Evolutionary conservation across 257 asterid species (phyloP).

Genomic region (Solanum paucissectum): DNA sequence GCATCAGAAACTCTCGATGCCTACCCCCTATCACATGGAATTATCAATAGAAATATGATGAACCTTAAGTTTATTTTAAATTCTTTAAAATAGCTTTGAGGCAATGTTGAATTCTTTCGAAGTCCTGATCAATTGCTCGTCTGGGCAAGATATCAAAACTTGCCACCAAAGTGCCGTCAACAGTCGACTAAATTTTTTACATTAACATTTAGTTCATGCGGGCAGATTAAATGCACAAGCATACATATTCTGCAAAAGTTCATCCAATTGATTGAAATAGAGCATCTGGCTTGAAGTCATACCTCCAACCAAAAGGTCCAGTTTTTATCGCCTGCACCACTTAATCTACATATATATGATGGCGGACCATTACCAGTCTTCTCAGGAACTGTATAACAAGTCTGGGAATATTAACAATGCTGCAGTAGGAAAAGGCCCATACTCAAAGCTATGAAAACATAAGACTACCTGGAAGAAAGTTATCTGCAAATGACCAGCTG

Average conservation of each 20-base stretch:
- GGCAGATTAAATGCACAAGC: neutral
- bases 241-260: neutral
- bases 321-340: slow-evolving; percentile 64
- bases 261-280: neutral
- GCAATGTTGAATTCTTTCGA: neutral
- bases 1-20: neutral
- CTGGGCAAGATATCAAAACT: neutral
- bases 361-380: slow-evolving; percentile 54
- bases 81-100: neutral
- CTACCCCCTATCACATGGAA: neutral
- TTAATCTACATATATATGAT: slow-evolving; percentile 68
- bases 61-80: neutral
- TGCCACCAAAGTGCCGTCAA: neutral
- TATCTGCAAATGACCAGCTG: slow-evolving; percentile 84
- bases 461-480: slow-evolving; percentile 60
- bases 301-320: slow-evolving; percentile 99
- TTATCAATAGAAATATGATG: neutral
- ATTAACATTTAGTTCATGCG: neutral
- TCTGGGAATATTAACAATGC: slow-evolving; percentile 12
- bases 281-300: neutral
- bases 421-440: neutral
- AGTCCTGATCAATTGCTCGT: neutral
- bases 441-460: neutral
- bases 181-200: neutral
- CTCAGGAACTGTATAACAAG: slow-evolving; percentile 49